Base-by-base conservation (phyloP, 345 rosid species). In the Populus ilicifolia region DNA sequence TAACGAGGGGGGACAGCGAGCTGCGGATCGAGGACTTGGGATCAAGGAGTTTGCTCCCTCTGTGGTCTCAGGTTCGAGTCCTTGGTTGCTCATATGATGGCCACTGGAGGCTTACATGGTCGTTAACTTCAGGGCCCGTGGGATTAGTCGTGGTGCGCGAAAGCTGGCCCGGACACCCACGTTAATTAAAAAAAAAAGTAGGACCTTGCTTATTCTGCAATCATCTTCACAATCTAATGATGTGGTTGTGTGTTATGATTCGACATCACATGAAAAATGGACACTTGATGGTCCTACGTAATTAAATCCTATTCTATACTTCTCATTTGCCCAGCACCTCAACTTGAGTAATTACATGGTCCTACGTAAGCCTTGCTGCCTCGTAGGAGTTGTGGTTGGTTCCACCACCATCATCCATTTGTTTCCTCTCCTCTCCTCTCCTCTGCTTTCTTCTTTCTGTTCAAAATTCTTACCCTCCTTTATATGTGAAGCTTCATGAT, bases 171-270 rank as follows among this genome's bases (percentile, higher is more conserved):
- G n/a, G n/a, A n/a, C n/a, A n/a, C n/a, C n/a, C n/a, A n/a, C n/a
- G n/a, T n/a, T n/a, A n/a, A n/a, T n/a, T n/a, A n/a, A n/a, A n/a
- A n/a, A n/a, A n/a, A n/a, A n/a, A 43, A 63, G 82, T 13, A 73
- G 48, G 78, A 78, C 38, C 74, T 83, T 72, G 68, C 86, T 93
- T 91, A 89, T 91, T 88, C 85, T 84, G 88, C 86, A 87, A 88
- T 85, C 87, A 86, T 85, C 90, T 89, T 87, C 87, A 85, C 88
- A 89, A 84, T 85, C 88, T 80, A 82, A 81, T 83, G 84, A 68
- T 84, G 86, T 81, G 79, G 77, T 77, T 71, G 86, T 82, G 64
- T 43, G 63, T 48, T 71, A 52, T 81, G 82, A 69, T 77, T 70
- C 75, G 75, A 80, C 83, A 74, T 73, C 71, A 76, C 80, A 81